Evolutionary conservation across 2,329 filamentous ascomycete genomes (phyloP), one percentile per base, ranked within the genome.

Genomic region (Aspergillus ustus): DNA sequence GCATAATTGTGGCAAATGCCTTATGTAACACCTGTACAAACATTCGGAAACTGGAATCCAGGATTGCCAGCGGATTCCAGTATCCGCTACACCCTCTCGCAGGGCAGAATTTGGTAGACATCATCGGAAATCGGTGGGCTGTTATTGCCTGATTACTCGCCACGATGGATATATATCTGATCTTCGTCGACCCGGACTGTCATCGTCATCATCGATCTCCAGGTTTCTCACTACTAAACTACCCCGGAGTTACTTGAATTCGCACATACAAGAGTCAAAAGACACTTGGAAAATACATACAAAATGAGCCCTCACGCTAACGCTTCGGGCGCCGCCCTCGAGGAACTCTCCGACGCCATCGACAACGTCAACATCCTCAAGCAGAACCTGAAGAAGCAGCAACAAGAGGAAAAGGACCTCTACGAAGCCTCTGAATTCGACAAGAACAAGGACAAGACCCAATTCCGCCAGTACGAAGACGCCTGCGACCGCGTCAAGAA

Each of bases 401-500:
- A 28, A 28, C 6, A 84, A 68, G 52, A 70, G 28, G 72, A 77
- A 46, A 75, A 72, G 37, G 70, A 62, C 19, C 66, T 78, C 5
- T 84, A 85, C 71, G 82, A 84, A 49, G 73, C 80, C 63, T 90
- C 90, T 62, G 81, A 89, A 67, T 92, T 93, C 74, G 90, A 93
- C 75, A 78, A 84, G 51, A 80, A 86, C 51, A 94, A 94, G 77
- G 89, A 94, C 83, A 93, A 93, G 82, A 84, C 87, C 22, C 83
- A 89, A 67, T 94, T 94, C 80, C 85, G 93, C 37, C 89, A 95
- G 74, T 97, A 94, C 79, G 88, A 92, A 70, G 88, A 89, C 17
- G 91, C 92, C 46, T 92, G 90, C 79, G 90, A 92, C 78, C 86
- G 91, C 54, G 92, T 96, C 76, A 93, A 93, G 83, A 86, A 85